These are phyloP conservation scores for Fusarium solani-melongenae DNA, from an alignment of 2,329 filamentous ascomycete species.

Conservation along the genomic window DNA sequence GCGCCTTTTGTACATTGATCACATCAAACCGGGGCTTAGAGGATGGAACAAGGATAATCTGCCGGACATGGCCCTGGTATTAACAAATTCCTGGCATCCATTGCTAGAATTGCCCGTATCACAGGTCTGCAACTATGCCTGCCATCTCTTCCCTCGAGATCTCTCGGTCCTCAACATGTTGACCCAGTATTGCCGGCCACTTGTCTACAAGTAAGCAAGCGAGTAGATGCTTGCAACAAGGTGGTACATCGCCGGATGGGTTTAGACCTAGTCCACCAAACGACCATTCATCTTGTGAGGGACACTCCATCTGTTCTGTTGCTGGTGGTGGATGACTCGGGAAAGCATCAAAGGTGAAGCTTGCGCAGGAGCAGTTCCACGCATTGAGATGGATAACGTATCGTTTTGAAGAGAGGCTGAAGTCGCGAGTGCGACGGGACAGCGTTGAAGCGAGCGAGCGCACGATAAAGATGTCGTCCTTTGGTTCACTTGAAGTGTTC, in stretches of 20 bases:
- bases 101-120: conserved; percentile 12
- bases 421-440: conserved; percentile 37
- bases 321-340: conserved; percentile 36
- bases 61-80: conserved; percentile 16
- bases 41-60: conserved; percentile 38
- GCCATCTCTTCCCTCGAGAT: conserved; percentile 76
- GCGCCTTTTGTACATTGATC: conserved; percentile 45
- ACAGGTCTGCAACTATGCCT: conserved; percentile 68
- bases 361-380: conserved; percentile 93
- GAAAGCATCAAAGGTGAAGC: conserved; percentile 81
- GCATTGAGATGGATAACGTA: conserved; percentile 80
- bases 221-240: conserved; percentile 88
- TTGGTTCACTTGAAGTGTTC: conserved; percentile 36
- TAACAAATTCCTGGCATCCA: background rate
- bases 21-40: conserved; percentile 44
- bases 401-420: conserved; percentile 28
- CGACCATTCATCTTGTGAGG: conserved; percentile 39
- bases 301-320: background rate
- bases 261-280: conserved; percentile 65
- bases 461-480: conserved; percentile 67
- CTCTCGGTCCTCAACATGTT: conserved; percentile 64
- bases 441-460: conserved; percentile 63
- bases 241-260: conserved; percentile 55
- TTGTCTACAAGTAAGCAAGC: conserved; percentile 81
- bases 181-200: conserved; percentile 68